Evolutionary conservation across 2,329 filamentous ascomycete species (phyloP), one percentile per base, ranked within the genome.

Genomic region (Microsporum canis): DNA sequence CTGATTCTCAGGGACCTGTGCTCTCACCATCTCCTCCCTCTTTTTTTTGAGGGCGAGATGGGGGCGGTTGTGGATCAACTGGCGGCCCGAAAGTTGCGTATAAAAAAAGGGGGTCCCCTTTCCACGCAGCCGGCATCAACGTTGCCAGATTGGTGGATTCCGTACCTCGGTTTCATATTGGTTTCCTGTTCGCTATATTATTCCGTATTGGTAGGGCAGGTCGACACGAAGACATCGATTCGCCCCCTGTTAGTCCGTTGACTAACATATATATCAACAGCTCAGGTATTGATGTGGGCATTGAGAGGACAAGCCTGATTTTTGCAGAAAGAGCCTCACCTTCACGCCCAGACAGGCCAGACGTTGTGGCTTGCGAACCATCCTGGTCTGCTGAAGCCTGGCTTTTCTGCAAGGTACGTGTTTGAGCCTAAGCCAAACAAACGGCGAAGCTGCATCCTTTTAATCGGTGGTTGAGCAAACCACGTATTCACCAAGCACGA

Each of bases 311-410:
- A 14, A n/a, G 39, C 39, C 5, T 43, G 51, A 55, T 55, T 55
- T 55, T 55, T 55, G 51, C 51, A 55, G 51, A 55, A 43, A 36
- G 45, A 51, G 45, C 45, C 45, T 51, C 45, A 55, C 31, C 51
- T 12, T 55, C 51, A 34, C 51, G 51, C 51, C 33, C 33, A 36
- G 51, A 14, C 31, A 29, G 33, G 51, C 51, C 51, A 55, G 33
- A 55, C 31, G 51, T 36, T 55, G 51, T 55, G 51, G 51, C 51
- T 55, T 55, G 51, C n/a, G 5, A 55, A 23, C 51, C 6, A 4
- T 31, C 51, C 51, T 55, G 14, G 51, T 55, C 27, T 55, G 51
- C 51, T 55, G 31, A 36, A 29, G 23, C 17, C 45, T 49, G 45
- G 45, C n/a, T 41, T 55, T 55, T 12, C 51, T 55, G 51, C 51